phyloP scores from a whole-genome alignment of 176 grass and related monocot genomes.

The Zea luxurians region DNA sequence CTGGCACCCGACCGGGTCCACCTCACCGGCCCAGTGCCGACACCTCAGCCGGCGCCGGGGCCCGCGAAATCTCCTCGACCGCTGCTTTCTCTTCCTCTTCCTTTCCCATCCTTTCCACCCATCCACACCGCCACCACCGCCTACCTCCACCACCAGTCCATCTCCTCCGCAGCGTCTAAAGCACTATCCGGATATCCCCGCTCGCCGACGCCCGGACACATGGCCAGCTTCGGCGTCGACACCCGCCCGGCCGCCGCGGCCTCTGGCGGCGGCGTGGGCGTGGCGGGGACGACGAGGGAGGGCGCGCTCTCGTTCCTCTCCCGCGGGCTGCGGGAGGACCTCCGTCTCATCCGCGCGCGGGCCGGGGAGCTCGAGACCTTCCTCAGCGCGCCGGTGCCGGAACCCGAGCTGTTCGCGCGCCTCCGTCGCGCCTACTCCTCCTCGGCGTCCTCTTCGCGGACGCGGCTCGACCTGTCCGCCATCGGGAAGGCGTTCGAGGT shows the following conservation, averaged over 20 bases:
- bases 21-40: neutral
- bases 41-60: slow-evolving; percentile 19
- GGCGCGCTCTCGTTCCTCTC: slow-evolving; percentile 81
- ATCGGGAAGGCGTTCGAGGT: slow-evolving; percentile 72
- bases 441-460: slow-evolving; percentile 41
- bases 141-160: neutral
- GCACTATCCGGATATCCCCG: neutral
- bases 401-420: slow-evolving; percentile 72
- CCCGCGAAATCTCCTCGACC: slow-evolving; percentile 51
- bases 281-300: slow-evolving; percentile 37
- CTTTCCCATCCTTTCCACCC: slow-evolving; percentile 6
- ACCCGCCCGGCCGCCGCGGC: slow-evolving; percentile 39
- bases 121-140: neutral
- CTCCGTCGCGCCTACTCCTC: slow-evolving; percentile 52
- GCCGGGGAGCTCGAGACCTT: slow-evolving; percentile 76
- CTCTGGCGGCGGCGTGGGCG: neutral
- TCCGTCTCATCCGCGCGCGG: slow-evolving; percentile 73
- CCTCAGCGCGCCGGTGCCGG: slow-evolving; percentile 61
- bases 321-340: slow-evolving; percentile 72
- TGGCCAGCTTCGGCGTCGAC: slow-evolving; percentile 74
- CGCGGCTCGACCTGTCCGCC: slow-evolving; percentile 69
- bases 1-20: neutral
- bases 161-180: neutral
- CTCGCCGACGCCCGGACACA: neutral
- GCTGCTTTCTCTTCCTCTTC: neutral